Evolutionary conservation across 805 yeast species (phyloP), one percentile per base, ranked within the genome.

Genomic region (Candida silvatica): DNA sequence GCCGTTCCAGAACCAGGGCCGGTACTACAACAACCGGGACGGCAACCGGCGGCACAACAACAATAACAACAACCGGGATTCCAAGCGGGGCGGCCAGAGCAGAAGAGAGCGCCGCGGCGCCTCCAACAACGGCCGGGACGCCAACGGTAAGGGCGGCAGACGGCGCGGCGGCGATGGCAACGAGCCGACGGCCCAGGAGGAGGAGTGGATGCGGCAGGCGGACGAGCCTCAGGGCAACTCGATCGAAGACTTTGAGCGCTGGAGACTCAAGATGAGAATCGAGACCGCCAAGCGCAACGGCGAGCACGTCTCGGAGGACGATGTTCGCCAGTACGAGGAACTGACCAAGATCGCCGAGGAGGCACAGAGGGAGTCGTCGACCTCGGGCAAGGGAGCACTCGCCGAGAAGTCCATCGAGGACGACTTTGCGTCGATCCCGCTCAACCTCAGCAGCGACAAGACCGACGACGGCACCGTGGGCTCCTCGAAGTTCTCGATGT

Each of bases 241-340:
- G 0, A 69, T 70, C 3, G 68, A 69, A 36, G 80, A 74, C 41
- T 74, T 74, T 45, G 81, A 74, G 47, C 64, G 60, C 40, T 74
- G 80, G 80, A 71, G 72, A 50, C 52, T 66, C 32, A 62, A 61
- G 40, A 69, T 71, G 78, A 64, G 63, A 40, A 52, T 63, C 32
- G 72, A 71, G 46, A 74, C 73, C 27, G 62, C 63, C 24, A 62
- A 58, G 40, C 60, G 64, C 44, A 63, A 66, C 32, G 74, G 73
- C 4, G 71, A 66, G 32, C 47, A 41, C 6, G 52, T 59, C 17
- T 47, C 54, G 11, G 51, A 47, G 22, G 45, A 48, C 17, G 24
- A 22, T 22, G 11, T 22, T 22, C 24, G 24, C 12, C 24, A 22
- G 12, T 29, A 37, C 18, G 22, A 30, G 17, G 37, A 34, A 16